Conservation (phyloP, 805 yeast genomes). For the Metschnikowia amazonensis region DNA sequence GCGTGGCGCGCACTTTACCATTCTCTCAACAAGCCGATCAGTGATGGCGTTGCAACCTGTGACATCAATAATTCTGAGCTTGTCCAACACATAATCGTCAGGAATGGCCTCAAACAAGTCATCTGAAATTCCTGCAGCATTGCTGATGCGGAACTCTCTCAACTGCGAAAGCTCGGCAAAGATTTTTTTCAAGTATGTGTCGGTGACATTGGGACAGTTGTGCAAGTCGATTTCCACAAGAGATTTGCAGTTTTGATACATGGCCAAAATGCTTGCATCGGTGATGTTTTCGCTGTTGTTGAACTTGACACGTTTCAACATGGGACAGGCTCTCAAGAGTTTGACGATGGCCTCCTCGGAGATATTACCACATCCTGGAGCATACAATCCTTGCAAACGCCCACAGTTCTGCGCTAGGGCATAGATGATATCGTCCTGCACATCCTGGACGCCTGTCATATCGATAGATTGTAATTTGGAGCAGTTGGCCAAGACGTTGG, state of each 20-base stretch:
- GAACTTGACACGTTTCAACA: slow-evolving; percentile 77
- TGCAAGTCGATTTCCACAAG: slow-evolving; percentile 89
- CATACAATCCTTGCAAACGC: slow-evolving; percentile 83
- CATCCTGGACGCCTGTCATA: slow-evolving; percentile 68
- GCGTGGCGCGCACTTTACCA: slow-evolving; percentile 77
- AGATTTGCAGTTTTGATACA: slow-evolving; percentile 70
- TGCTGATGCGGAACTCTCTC: slow-evolving; percentile 80
- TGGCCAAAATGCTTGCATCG: slow-evolving; percentile 55
- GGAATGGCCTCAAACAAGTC: slow-evolving; percentile 56
- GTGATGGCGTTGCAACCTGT: slow-evolving; percentile 80
- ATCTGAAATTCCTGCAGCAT: slow-evolving; percentile 67
- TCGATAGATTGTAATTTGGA: slow-evolving; percentile 78
- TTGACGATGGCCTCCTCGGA: slow-evolving; percentile 58
- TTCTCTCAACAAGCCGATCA: slow-evolving; percentile 68
- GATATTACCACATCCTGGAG: slow-evolving; percentile 76
- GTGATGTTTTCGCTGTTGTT: slow-evolving; percentile 66
- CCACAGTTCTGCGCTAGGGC: slow-evolving; percentile 69
- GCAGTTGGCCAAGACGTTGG: slow-evolving; percentile 60
- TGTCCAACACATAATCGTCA: slow-evolving; percentile 48
- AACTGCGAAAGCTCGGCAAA: slow-evolving; percentile 64
- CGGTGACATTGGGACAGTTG: slow-evolving; percentile 70
- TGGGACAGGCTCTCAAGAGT: slow-evolving; percentile 61
- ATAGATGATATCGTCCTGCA: slow-evolving; percentile 61
- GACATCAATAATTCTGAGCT: slow-evolving; percentile 76
- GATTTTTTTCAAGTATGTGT: slow-evolving; percentile 53